phyloP scores from a whole-genome alignment of 2,329 filamentous ascomycete species.

The Blumeria graminis region DNA sequence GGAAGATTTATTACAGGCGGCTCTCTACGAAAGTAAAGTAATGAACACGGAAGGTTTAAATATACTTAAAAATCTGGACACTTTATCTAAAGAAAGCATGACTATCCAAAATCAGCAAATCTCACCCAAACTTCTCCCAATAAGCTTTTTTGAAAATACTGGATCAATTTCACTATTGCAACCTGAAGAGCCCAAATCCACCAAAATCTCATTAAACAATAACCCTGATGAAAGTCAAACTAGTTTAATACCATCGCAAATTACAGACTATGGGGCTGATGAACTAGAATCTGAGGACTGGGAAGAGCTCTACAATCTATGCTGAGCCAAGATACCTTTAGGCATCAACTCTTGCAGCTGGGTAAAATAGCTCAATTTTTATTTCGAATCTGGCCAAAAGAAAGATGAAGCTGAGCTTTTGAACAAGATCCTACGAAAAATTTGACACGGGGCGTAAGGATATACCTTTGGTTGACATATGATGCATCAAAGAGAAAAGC shows the following conservation, averaged over 20 bases:
- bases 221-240: background rate
- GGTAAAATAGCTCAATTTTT: background rate
- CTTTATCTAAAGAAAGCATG: background rate
- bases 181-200: background rate
- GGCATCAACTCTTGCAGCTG: background rate
- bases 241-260: constrained; percentile 2
- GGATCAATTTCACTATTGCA: background rate
- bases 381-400: no score
- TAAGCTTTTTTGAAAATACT: background rate
- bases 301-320: background rate
- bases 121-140: background rate
- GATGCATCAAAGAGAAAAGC: no score
- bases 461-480: no score
- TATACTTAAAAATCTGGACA: background rate
- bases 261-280: constrained; percentile 14
- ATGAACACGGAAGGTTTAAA: background rate
- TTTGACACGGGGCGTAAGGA: no score
- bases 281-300: constrained; percentile 7
- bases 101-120: no score
- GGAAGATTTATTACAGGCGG: constrained; percentile 10
- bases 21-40: constrained; percentile 8
- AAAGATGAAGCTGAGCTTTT: no score
- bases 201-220: background rate
- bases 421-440: no score
- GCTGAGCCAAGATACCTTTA: background rate